Evolutionary conservation across 306 rosid species (phyloP).

Genomic region (Acacia confusa): DNA sequence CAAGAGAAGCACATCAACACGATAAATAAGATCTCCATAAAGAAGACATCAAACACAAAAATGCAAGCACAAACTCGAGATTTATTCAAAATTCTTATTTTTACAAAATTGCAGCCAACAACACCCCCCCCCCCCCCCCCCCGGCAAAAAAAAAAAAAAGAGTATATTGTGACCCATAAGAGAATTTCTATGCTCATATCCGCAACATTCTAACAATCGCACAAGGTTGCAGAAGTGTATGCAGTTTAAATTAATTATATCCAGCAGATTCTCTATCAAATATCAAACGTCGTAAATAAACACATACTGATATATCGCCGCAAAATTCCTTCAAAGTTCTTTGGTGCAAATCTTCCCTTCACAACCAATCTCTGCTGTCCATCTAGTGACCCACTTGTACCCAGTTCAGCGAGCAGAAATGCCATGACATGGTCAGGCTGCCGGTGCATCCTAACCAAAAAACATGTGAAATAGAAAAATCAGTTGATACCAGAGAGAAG

Average conservation of each 20-base stretch:
- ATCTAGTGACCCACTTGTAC: constrained; percentile 97
- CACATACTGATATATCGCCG: constrained; percentile 95
- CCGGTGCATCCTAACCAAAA: constrained; percentile 76
- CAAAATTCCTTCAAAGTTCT: constrained; percentile 93
- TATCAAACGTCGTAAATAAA: constrained; percentile 18
- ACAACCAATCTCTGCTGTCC: constrained; percentile 97
- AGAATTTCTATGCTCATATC: background rate
- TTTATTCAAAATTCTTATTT: background rate
- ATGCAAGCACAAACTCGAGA: background rate
- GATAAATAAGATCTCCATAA: constrained; percentile 6
- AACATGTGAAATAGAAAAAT: background rate
- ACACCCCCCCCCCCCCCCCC: background rate
- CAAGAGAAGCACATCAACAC: background rate
- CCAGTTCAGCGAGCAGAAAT: constrained; percentile 92
- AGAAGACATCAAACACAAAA: constrained; percentile 1
- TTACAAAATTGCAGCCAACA: background rate
- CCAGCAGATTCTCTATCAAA: background rate
- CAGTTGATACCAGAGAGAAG: background rate
- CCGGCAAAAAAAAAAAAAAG: no score
- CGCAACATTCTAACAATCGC: background rate
- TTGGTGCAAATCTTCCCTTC: constrained; percentile 96
- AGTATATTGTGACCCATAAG: background rate
- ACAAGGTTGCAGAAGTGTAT: background rate
- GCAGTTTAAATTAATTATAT: background rate
- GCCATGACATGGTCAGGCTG: constrained; percentile 97